Base-by-base conservation (phyloP, 495 filamentous ascomycete species). In the Hypoxylon crocopeplum region DNA sequence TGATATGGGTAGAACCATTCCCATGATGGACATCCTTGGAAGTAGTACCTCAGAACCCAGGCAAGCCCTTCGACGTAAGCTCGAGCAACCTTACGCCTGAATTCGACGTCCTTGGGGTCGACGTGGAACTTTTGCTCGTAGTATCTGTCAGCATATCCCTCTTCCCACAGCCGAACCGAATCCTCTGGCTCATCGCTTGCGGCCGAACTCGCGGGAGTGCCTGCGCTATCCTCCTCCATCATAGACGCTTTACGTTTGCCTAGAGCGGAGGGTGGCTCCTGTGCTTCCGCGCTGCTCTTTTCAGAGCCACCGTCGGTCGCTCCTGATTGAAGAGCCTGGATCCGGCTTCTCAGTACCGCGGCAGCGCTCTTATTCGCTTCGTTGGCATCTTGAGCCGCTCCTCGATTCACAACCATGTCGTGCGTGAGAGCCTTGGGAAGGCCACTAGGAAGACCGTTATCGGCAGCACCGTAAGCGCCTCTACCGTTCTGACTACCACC, bases 1-100 rank as follows among this genome's bases (percentile, higher is more conserved):
- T 99, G 94, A 68, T 98, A 93, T 1, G 94, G 94, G 67, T 96
- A 99, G 69, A 92, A 99, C 94, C 94, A 99, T 44, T 88, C 93
- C 94, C 95, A 98, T 1, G 91, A 96, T 8, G 95, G 91, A 66
- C 94, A 98, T 13, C 95, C 94, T 72, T 99, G 94, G 70, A 97
- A 95, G 72, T 99, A 99, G 69, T 99, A 99, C 13, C 88, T 79
- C 19, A 99, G 77, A n/a, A 98, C 94, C 94, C 95, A 99, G 27
- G 88, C 88, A n/a, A 98, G 83, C 39, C 94, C 94, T 77, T 96
- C 90, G n/a, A 92, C 91, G 72, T 99, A 99, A 12, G 88, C 84
- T 41, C 86, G 83, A n/a, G 87, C 94, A 64, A 99, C 95, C 71
- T 94, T 87, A 72, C 92, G 88, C 49, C 94, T 86, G 74, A 98